Base-by-base conservation (phyloP, 2,329 filamentous ascomycete species). In the Trichophyton mentagrophytes region DNA sequence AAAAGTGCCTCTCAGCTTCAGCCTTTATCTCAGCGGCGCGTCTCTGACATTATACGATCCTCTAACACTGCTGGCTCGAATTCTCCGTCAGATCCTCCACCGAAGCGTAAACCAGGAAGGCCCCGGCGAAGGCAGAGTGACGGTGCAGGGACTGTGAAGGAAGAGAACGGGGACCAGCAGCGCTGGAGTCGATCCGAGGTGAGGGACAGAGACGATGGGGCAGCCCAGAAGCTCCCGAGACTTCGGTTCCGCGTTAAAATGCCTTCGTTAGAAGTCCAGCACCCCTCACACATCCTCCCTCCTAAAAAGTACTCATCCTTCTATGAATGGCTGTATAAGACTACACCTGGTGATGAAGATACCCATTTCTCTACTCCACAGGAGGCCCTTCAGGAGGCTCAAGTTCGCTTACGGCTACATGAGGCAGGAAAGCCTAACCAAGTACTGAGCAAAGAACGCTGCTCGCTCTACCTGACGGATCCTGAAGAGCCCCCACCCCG, bases 361-460 rank as follows among this genome's bases (percentile, higher is more conserved):
- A 74, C 77, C 51, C 72, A 76, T 33, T 64, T 73, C 13, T 60
- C 72, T 47, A 86, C 84, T 0, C 77, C 84, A 9, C 83, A 86
- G 59, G 79, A 82, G 68, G 85, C 86, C 1, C 70, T 76, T 51
- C 79, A 81, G 59, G 90, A 96, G 72, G 90, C 89, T 1, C 74
- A 75, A 15, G 74, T 84, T n/a, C 82, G 93, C 17, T 66, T 84
- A 61, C 82, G 83, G 36, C 84, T 96, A 30, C 83, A 90, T 65
- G 76, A 84, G 56, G 91, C 90, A 64, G 84, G 84, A 2, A 79
- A 88, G 67, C 82, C 85, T 3, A 91, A 90, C 15, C 89, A 90
- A 1, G 71, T 90, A 3, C 78, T 96, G 30, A 90, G 87, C 58
- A 76, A 80, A 60, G 83, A 85, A 62, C 79, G 81, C 62, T 92